phyloP scores from a whole-genome alignment of 768 basidiomycete genomes.

The Termitomyces sp. region DNA sequence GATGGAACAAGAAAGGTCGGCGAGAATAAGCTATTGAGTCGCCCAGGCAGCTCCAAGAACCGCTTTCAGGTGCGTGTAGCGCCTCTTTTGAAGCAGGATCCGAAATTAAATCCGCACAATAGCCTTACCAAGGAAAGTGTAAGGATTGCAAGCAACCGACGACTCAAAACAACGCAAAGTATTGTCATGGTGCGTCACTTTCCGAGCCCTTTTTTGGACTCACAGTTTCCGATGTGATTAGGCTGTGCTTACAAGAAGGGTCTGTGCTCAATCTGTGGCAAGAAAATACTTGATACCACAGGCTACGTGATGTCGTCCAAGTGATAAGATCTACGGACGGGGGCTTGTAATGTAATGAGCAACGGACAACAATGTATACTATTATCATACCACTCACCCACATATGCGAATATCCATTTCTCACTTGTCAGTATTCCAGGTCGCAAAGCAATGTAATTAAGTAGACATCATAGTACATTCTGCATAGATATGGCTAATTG shows the following conservation, averaged over 20 bases:
- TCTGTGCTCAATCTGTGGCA: conserved; percentile 84
- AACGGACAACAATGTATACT: not conserved
- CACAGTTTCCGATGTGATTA: conserved; percentile 23
- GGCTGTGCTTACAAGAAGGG: conserved; percentile 90
- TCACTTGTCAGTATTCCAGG: not conserved
- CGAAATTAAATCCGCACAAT: conserved; percentile 19
- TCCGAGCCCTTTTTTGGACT: not conserved
- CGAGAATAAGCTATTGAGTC: conserved; percentile 77
- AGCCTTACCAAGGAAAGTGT: conserved; percentile 87
- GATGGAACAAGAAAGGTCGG: conserved; percentile 78
- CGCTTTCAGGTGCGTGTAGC: conserved; percentile 61
- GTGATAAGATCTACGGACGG: conserved; percentile 27
- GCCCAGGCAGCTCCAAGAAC: conserved; percentile 70
- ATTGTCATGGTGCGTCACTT: conserved; percentile 71
- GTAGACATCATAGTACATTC: not conserved
- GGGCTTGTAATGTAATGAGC: conserved; percentile 12
- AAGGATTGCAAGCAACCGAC: conserved; percentile 83
- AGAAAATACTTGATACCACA: conserved; percentile 78
- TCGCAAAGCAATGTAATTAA: not conserved
- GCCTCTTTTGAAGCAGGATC: conserved; percentile 15
- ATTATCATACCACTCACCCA: too few species aligned
- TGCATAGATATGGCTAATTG: conserved; percentile 2
- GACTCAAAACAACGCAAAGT: conserved; percentile 86
- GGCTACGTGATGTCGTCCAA: conserved; percentile 86
- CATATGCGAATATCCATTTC: not conserved